Conservation (phyloP, 306 rosid species). For the Luffa acutangula region DNA sequence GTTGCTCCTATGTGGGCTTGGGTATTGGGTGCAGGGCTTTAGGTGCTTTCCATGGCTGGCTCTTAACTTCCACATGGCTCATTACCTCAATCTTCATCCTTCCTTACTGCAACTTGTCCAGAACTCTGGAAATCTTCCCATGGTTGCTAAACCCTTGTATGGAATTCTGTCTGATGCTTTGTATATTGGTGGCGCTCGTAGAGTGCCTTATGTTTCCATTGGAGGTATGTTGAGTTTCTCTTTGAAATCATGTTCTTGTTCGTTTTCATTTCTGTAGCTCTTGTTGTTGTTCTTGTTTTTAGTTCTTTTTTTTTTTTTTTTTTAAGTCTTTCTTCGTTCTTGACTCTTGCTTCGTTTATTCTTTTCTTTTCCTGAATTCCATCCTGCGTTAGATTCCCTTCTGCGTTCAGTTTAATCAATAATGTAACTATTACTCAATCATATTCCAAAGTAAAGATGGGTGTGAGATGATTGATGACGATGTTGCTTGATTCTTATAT, state of each 20-base stretch:
- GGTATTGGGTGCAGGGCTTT: constrained; percentile 86
- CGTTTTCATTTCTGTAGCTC: neutral
- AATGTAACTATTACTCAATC: neutral
- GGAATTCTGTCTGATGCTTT: constrained; percentile 76
- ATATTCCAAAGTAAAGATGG: neutral
- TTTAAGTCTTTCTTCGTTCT: neutral
- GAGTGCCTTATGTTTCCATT: constrained; percentile 59
- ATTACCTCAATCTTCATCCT: constrained; percentile 48
- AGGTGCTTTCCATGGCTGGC: constrained; percentile 95
- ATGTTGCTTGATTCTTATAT: neutral
- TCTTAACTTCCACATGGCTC: constrained; percentile 71
- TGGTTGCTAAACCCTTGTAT: constrained; percentile 83
- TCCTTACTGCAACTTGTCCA: constrained; percentile 71
- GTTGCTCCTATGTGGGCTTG: constrained; percentile 63
- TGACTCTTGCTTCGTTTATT: neutral
- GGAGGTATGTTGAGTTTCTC: constrained; percentile 48
- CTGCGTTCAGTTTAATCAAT: neutral
- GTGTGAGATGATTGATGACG: neutral
- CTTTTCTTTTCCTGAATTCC: neutral
- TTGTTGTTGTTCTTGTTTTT: neutral
- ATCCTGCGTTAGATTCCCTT: neutral
- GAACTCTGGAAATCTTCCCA: constrained; percentile 58
- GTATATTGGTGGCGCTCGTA: constrained; percentile 62
- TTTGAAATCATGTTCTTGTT: neutral
- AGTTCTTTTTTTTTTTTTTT: too few relatives aligned